Evolutionary conservation across 2,329 filamentous ascomycete genomes (phyloP), one percentile per base, ranked within the genome.

Genomic region (Xylariaceae sp.): DNA sequence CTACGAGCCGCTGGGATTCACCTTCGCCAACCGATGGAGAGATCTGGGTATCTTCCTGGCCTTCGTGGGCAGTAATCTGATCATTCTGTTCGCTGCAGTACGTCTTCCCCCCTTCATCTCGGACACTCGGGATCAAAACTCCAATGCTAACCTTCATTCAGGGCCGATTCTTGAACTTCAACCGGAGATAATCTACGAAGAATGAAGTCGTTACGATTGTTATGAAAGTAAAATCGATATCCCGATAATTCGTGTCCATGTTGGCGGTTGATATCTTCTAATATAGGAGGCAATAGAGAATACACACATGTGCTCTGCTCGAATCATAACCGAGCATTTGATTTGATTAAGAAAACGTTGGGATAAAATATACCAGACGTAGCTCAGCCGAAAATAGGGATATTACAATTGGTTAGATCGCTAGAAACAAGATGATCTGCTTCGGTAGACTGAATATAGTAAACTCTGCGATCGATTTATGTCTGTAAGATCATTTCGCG

Each of bases 41-140:
- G 91, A 96, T 65, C 56, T 95, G 54, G 92, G 91, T 1, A 96
- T 96, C 59, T 88, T 88, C 64, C 64, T 83, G 29, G 88, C 87
- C 1, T 96, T 92, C 68, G 81, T 96, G 50, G 90, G 75, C 14
- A 91, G 87, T 69, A 96, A 96, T 71, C 69, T 95, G 66, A 81
- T 90, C 23, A 82, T 86, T 58, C 67, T 85, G 26, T 75, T 83
- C 50, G 7, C 75, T 45, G 83, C 80, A 43, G 82, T 84, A 75
- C 72, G 82, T 23, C 44, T 7, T 14, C 20, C 41, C 7, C 20
- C n/a, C 9, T n/a, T 40, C 20, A 23, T 58, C n/a, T 54, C 48
- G 12, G 5, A 9, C 21, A 21, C 37, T 7, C 42, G 19, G 40
- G 20, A 41, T 53, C 20, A 40, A 2, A 10, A 37, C 9, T 37